Evolutionary conservation across 169 alveolate genomes (phyloP).

Genomic region (Amoebophrya sp.): DNA sequence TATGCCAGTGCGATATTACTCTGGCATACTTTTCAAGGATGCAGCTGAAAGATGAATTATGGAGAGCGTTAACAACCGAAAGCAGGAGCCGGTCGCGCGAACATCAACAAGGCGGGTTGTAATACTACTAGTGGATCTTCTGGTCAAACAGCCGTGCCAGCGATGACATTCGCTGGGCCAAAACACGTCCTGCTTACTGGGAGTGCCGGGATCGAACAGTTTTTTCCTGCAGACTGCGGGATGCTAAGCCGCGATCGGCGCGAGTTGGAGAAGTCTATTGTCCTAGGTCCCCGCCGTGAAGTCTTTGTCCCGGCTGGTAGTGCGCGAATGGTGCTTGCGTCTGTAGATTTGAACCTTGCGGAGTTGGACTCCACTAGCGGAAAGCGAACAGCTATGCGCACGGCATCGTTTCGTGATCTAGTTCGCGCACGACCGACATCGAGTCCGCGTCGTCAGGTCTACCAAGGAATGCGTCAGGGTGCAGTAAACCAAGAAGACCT

Average conservation of each 20-base stretch:
- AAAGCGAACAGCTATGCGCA: neutral
- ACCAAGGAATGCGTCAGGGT: neutral
- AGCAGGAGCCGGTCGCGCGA: too few species aligned
- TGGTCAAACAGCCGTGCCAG: too few species aligned
- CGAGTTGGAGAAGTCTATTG: neutral
- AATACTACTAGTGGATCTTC: too few species aligned
- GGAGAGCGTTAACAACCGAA: too few species aligned
- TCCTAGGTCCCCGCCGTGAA: neutral
- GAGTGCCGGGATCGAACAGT: neutral
- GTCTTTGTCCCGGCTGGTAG: neutral
- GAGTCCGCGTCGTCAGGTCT: neutral
- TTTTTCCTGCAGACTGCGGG: neutral
- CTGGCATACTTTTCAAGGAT: too few species aligned
- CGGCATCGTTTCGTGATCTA: neutral
- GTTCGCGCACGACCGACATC: neutral
- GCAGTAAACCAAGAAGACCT: neutral
- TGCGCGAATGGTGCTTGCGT: neutral
- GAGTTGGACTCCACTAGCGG: slow-evolving; percentile 2
- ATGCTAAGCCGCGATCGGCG: neutral
- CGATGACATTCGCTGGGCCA: too few species aligned
- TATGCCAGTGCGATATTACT: too few species aligned
- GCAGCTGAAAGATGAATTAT: too few species aligned
- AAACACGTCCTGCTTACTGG: neutral
- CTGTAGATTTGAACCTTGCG: neutral
- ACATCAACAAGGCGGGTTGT: too few species aligned